These are phyloP conservation scores for Argentina anserina DNA, from an alignment of 306 rosid species.

Conservation along the genomic window DNA sequence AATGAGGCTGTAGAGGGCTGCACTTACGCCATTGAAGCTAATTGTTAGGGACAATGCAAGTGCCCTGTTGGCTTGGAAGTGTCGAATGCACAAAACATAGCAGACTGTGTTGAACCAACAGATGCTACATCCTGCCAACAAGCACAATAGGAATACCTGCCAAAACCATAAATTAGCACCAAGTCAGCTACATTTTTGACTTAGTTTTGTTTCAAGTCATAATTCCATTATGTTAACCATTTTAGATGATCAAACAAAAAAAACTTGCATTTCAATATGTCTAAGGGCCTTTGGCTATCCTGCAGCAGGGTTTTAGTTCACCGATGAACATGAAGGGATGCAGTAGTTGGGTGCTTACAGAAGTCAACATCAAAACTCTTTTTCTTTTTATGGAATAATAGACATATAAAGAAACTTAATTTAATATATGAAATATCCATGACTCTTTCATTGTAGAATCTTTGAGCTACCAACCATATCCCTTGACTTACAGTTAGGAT, in stretches of 20 bases:
- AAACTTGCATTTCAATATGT: neutral
- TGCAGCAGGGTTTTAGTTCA: neutral
- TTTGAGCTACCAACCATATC: neutral
- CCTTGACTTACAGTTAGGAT: neutral
- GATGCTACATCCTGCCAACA: conserved; percentile 76
- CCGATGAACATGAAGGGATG: neutral
- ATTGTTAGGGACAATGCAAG: conserved; percentile 64
- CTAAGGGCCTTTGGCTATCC: neutral
- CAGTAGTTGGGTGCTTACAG: neutral
- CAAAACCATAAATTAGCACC: neutral
- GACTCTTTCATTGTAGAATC: neutral
- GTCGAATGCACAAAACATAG: conserved; percentile 59
- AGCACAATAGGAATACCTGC: conserved; percentile 70
- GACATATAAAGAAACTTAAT: neutral
- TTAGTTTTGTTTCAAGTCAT: neutral
- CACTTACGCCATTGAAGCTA: conserved; percentile 74
- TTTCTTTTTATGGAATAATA: neutral
- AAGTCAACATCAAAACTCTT: neutral
- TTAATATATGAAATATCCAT: neutral
- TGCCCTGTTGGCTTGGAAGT: conserved; percentile 53
- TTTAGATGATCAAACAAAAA: neutral
- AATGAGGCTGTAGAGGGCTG: conserved; percentile 68
- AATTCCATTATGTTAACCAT: neutral
- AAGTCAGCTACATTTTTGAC: neutral
- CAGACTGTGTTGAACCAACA: conserved; percentile 91